phyloP scores from a whole-genome alignment of 768 basidiomycete species.

The Ephemerocybe angulata region DNA sequence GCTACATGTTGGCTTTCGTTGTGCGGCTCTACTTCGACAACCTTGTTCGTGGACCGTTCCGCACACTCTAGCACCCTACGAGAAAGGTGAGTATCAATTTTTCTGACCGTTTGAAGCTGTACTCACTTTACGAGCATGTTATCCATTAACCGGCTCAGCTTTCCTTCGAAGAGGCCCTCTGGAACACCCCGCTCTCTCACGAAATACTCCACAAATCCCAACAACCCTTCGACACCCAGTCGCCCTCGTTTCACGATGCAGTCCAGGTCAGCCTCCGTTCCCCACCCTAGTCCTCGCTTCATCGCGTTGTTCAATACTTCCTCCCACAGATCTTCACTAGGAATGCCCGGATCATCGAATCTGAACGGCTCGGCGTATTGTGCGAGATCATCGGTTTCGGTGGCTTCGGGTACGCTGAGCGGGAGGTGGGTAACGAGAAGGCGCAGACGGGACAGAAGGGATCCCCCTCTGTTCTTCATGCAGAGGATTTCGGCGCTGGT shows the following conservation, averaged over 20 bases:
- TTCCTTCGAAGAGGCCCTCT: slow-evolving; percentile 23
- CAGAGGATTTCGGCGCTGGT: not conserved
- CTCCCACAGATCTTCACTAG: slow-evolving; percentile 23
- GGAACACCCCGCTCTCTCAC: slow-evolving; percentile 15
- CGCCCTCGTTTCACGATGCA: slow-evolving; percentile 1
- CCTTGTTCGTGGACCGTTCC: too few relatives aligned
- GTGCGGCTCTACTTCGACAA: too few relatives aligned
- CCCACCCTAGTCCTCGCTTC: slow-evolving; percentile 20
- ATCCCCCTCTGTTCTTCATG: too few relatives aligned
- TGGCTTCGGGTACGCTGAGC: not conserved
- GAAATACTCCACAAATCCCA: slow-evolving; percentile 20
- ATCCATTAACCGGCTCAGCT: slow-evolving; percentile 17
- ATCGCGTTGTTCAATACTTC: slow-evolving; percentile 15
- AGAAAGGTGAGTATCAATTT: not conserved
- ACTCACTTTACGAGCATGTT: slow-evolving; percentile 15
- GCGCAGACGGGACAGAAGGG: too few relatives aligned
- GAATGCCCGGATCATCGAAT: slow-evolving; percentile 7
- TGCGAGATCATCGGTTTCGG: not conserved
- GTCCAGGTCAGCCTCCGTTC: slow-evolving; percentile 12
- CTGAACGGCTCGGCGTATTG: not conserved
- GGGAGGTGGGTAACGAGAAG: not conserved
- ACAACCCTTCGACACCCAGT: slow-evolving; percentile 20
- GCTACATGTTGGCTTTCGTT: too few relatives aligned
- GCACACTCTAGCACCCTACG: not conserved
- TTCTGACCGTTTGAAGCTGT: not conserved